Conservation (phyloP, 306 rosid genomes). For the Trifolium fragiferum region DNA sequence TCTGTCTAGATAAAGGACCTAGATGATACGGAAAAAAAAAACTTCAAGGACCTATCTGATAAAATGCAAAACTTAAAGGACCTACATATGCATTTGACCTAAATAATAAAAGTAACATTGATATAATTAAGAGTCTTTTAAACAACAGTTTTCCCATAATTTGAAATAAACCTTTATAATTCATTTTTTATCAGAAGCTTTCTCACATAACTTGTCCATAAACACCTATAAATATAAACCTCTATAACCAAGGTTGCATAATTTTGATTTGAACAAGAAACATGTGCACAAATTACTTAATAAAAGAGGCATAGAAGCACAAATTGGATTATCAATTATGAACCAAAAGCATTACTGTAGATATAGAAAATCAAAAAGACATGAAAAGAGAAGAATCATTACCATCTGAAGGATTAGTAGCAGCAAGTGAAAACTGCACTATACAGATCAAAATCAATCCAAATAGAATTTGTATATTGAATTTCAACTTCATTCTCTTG, state of each 20-base stretch:
- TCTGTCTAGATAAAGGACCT: too few species aligned
- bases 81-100: too few species aligned
- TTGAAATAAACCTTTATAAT: background rate
- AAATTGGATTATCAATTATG: constrained; percentile 19
- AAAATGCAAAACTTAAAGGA: too few species aligned
- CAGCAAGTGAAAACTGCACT: constrained; percentile 62
- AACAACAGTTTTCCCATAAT: background rate
- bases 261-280: constrained; percentile 25
- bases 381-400: constrained; percentile 41
- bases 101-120: background rate
- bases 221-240: background rate
- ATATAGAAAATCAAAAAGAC: constrained; percentile 36
- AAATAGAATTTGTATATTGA: constrained; percentile 49
- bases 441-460: constrained; percentile 59
- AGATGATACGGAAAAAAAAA: too few species aligned
- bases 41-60: too few species aligned
- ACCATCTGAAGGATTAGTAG: constrained; percentile 79
- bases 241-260: background rate
- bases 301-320: constrained; percentile 16
- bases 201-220: background rate
- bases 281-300: background rate
- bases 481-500: constrained; percentile 49
- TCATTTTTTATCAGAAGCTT: background rate
- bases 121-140: background rate
- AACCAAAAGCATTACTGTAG: constrained; percentile 32